Conservation (phyloP, 257 asterid genomes). For the Agastache rugosa region DNA sequence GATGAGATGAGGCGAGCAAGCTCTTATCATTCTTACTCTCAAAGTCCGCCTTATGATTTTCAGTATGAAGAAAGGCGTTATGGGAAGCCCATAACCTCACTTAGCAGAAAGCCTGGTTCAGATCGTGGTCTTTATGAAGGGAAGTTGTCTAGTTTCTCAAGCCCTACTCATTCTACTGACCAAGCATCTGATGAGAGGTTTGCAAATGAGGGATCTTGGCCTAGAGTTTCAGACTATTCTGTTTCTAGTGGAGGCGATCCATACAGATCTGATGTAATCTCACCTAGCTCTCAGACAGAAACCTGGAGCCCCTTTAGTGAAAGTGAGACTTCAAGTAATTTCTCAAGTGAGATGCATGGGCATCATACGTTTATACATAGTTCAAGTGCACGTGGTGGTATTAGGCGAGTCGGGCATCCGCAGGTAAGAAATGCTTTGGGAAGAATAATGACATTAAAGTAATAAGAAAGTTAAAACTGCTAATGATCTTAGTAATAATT, state of each 20-base stretch:
- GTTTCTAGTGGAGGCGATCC: conserved; percentile 66
- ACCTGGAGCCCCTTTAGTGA: conserved; percentile 68
- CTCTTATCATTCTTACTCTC: conserved; percentile 88
- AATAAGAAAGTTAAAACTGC: conserved; percentile 11
- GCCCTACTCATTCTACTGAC: conserved; percentile 70
- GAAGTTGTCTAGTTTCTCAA: conserved; percentile 66
- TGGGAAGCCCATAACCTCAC: conserved; percentile 64
- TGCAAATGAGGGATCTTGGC: conserved; percentile 59
- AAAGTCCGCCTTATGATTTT: conserved; percentile 92
- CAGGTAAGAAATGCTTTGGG: conserved; percentile 24
- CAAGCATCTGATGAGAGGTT: conserved; percentile 58
- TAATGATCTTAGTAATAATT: neutral
- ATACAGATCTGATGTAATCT: conserved; percentile 52
- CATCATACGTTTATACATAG: conserved; percentile 30
- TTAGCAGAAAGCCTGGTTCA: conserved; percentile 81
- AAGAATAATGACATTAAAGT: neutral
- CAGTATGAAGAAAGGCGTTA: conserved; percentile 88
- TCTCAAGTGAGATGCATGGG: conserved; percentile 48
- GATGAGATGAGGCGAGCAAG: conserved; percentile 81
- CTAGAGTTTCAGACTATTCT: conserved; percentile 62
- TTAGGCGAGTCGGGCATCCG: conserved; percentile 31
- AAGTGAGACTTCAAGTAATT: conserved; percentile 57
- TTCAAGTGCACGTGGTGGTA: conserved; percentile 30
- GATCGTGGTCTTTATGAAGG: conserved; percentile 77
- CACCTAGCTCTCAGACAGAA: conserved; percentile 63